These are phyloP conservation scores for Globisporangium nunn DNA, from an alignment of 352 stramenopile genomes.

Conservation along the genomic window DNA sequence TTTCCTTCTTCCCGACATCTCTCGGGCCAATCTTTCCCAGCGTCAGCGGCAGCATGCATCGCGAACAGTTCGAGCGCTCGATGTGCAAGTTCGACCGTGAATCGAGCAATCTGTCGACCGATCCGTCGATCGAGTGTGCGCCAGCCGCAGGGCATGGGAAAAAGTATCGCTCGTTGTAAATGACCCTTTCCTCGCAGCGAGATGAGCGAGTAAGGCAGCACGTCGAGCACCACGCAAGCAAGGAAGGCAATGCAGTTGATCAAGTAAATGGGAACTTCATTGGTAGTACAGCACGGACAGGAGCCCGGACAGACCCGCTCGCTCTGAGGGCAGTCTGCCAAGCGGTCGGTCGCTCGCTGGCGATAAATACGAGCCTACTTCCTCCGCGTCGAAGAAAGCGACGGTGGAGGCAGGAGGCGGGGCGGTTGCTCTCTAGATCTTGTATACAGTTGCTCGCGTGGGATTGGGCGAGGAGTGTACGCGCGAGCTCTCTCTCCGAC, in stretches of 20 bases:
- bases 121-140: background rate
- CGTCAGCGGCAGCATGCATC: background rate
- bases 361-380: conserved; percentile 9
- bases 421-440: conserved; percentile 1
- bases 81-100: background rate
- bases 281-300: background rate
- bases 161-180: too few species aligned
- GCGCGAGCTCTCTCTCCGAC: background rate
- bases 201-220: background rate
- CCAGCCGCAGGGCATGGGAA: background rate
- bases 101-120: background rate
- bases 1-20: too few species aligned
- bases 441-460: conserved; percentile 4
- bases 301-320: background rate
- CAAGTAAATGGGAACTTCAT: background rate
- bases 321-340: background rate
- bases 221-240: background rate
- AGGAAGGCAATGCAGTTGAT: background rate
- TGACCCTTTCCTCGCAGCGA: background rate
- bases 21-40: too few species aligned
- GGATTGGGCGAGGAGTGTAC: background rate
- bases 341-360: background rate
- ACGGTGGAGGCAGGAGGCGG: background rate
- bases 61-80: too few species aligned
- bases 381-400: background rate